phyloP scores from a whole-genome alignment of 2,329 filamentous ascomycete genomes.

The Cucurbitaria berberidis region DNA sequence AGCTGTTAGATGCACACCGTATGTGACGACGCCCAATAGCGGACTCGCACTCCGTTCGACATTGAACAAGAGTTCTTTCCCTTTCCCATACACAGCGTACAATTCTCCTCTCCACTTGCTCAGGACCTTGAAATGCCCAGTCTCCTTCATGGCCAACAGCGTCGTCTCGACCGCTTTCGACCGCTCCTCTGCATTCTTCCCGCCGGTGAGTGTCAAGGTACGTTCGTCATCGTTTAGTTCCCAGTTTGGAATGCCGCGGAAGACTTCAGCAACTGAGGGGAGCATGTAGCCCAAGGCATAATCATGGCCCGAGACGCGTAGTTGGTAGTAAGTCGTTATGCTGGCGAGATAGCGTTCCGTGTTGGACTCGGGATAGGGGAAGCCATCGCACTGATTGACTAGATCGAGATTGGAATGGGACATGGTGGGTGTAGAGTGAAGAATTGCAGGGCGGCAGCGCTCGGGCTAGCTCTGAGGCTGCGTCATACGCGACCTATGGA shows the following conservation, averaged over 20 bases:
- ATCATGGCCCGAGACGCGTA: conserved; percentile 72
- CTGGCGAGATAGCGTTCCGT: conserved; percentile 62
- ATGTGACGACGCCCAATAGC: conserved; percentile 53
- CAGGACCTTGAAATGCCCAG: conserved; percentile 75
- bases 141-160: conserved; percentile 70
- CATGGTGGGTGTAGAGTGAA: conserved; percentile 24
- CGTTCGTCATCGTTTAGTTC: conserved; percentile 64
- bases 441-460: neutral
- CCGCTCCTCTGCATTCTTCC: conserved; percentile 66
- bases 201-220: conserved; percentile 68
- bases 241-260: conserved; percentile 65
- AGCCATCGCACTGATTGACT: conserved; percentile 70
- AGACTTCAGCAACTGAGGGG: conserved; percentile 65
- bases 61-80: conserved; percentile 50
- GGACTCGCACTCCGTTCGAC: conserved; percentile 53
- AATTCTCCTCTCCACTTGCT: conserved; percentile 52
- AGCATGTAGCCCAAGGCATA: conserved; percentile 65
- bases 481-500: conserved; percentile 15
- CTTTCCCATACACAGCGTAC: conserved; percentile 50
- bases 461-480: conserved; percentile 3
- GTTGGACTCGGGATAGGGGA: conserved; percentile 73
- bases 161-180: conserved; percentile 64
- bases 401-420: conserved; percentile 60
- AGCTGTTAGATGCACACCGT: conserved; percentile 52
- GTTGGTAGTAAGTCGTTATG: conserved; percentile 62